These are phyloP conservation scores for Cynanchum wilfordii DNA, from an alignment of 257 asterid species.

Conservation along the genomic window DNA sequence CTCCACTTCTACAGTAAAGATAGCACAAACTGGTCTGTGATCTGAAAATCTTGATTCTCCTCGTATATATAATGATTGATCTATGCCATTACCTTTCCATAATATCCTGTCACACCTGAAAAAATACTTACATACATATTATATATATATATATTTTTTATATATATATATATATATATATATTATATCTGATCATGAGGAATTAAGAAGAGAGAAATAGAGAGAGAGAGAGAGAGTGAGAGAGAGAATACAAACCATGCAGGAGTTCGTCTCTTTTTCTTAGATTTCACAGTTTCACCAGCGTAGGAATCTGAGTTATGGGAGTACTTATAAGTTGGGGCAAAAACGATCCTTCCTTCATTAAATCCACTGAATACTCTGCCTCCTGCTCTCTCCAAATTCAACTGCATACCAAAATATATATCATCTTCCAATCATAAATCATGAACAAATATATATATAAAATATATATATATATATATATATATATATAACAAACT, in stretches of 20 bases:
- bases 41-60: conserved; percentile 89
- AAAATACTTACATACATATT: neutral
- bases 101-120: conserved; percentile 87
- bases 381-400: conserved; percentile 67
- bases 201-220: too few species aligned
- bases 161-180: too few species aligned
- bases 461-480: too few species aligned
- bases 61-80: conserved; percentile 59
- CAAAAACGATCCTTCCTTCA: conserved; percentile 76
- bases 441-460: neutral
- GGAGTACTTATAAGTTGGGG: conserved; percentile 88
- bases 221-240: too few species aligned
- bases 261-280: conserved; percentile 85
- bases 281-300: conserved; percentile 68
- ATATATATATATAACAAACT: too few species aligned
- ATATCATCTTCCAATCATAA: too few species aligned
- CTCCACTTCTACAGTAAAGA: conserved; percentile 61
- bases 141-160: too few species aligned
- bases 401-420: conserved; percentile 40
- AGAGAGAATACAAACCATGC: conserved; percentile 54
- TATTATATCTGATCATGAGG: too few species aligned
- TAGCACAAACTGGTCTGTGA: conserved; percentile 78
- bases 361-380: conserved; percentile 82
- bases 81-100: conserved; percentile 70
- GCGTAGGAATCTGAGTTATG: conserved; percentile 78